A percentile compares a stretch with the other conserved stretches of the same genome.
phyloP scores from a whole-genome alignment of 2,329 filamentous ascomycete species.

The Colletotrichum sp. region DNA sequence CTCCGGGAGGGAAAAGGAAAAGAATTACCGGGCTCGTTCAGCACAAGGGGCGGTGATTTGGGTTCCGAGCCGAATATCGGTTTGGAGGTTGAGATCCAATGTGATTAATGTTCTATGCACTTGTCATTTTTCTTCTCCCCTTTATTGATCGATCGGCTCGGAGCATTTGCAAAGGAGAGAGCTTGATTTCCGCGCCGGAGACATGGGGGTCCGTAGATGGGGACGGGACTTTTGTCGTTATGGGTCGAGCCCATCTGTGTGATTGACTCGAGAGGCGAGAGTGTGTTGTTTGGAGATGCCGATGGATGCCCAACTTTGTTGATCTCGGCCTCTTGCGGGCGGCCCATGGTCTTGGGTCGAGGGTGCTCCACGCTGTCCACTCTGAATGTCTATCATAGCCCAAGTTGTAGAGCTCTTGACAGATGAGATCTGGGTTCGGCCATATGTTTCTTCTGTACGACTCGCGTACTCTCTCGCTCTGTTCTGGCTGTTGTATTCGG shows the following conservation, averaged over 20 bases:
- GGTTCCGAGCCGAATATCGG: background rate
- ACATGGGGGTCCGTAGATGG: background rate
- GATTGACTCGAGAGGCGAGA: background rate
- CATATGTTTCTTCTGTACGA: background rate
- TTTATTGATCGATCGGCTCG: background rate
- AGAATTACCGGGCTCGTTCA: background rate
- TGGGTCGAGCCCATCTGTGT: background rate
- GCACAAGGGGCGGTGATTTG: background rate
- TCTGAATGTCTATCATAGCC: background rate
- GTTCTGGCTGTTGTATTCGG: background rate
- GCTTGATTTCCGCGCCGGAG: background rate
- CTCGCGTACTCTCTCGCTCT: background rate
- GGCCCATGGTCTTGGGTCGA: background rate
- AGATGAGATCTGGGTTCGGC: background rate
- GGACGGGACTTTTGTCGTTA: background rate
- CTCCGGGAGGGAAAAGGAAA: background rate
- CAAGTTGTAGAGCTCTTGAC: background rate
- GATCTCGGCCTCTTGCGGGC: background rate
- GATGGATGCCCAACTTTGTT: background rate
- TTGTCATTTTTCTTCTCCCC: background rate
- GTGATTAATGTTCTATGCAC: background rate
- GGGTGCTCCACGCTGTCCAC: background rate
- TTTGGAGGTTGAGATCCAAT: background rate
- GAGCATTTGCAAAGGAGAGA: background rate
- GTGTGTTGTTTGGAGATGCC: background rate